These are phyloP conservation scores for Backusella morwellensis DNA, from an alignment of 192 early-diverging fungal genomes.

Conservation along the genomic window DNA sequence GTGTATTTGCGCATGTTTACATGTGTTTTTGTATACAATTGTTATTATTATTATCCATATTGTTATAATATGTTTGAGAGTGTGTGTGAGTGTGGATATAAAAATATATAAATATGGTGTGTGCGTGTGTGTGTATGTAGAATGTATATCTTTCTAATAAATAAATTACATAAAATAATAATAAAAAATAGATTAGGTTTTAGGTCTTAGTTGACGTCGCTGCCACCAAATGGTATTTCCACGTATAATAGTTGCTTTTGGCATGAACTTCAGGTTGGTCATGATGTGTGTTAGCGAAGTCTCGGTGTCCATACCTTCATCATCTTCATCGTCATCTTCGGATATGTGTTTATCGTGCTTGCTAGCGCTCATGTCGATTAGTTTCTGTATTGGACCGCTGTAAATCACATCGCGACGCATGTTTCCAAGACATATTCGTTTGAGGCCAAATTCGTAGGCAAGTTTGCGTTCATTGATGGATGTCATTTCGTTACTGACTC, in stretches of 20 bases:
- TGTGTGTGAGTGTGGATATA: neutral
- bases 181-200: neutral
- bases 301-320: neutral
- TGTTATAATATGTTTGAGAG: neutral
- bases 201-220: conserved; percentile 10
- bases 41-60: conserved; percentile 4
- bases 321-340: conserved; percentile 13
- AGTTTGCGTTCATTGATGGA: neutral
- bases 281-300: neutral
- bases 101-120: neutral
- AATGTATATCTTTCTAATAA: neutral
- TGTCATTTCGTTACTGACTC: conserved; percentile 19
- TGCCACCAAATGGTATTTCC: conserved; percentile 37
- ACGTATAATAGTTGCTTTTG: conserved; percentile 30
- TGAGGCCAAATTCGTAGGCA: conserved; percentile 2
- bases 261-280: conserved; percentile 11
- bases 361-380: conserved; percentile 27
- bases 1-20: neutral
- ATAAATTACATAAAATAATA: neutral
- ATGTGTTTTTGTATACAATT: neutral
- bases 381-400: conserved; percentile 6
- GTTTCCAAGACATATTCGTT: conserved; percentile 25
- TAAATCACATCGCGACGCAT: conserved; percentile 15
- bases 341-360: conserved; percentile 2
- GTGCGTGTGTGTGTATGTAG: neutral